Conservation (phyloP, 1,284 basidiomycete species). For the Omphalotus olearius region DNA sequence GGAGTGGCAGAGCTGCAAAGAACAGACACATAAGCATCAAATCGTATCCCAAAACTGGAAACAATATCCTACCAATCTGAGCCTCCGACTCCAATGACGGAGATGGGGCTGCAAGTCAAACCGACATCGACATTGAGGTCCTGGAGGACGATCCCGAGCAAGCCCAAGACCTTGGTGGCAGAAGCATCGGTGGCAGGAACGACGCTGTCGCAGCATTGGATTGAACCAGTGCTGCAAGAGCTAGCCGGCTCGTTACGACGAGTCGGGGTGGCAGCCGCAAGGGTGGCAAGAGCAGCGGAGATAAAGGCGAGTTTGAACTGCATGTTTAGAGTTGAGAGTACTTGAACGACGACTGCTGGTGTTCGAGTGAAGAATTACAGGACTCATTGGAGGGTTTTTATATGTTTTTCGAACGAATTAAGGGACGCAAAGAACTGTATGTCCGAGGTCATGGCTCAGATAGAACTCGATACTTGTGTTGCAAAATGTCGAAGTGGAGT, state of each 20-base stretch:
- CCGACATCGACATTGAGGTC: conserved; percentile 20
- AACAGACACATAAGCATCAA: neutral
- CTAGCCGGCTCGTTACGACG: conserved; percentile 9
- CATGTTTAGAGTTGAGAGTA: conserved; percentile 16
- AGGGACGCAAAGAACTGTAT: neutral
- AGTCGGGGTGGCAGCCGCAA: conserved; percentile 22
- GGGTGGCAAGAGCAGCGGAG: conserved; percentile 20
- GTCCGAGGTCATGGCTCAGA: neutral
- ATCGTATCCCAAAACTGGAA: neutral
- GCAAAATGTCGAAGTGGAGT: neutral
- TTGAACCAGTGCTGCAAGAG: conserved; percentile 25
- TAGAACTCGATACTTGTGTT: neutral
- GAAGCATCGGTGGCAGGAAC: conserved; percentile 12
- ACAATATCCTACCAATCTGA: conserved; percentile 21
- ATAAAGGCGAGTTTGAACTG: conserved; percentile 23
- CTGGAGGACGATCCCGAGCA: conserved; percentile 23
- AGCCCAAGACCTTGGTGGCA: conserved; percentile 18
- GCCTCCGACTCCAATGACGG: conserved; percentile 22
- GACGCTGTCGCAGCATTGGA: conserved; percentile 27
- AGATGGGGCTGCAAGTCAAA: conserved; percentile 19
- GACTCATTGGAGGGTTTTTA: neutral
- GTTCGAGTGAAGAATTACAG: conserved; percentile 4
- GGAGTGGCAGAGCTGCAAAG: conserved; percentile 22
- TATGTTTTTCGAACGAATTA: neutral
- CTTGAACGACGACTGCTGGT: conserved; percentile 12